These are phyloP conservation scores for Penicillium expansum DNA, from an alignment of 2,329 filamentous ascomycete genomes.

Conservation along the genomic window DNA sequence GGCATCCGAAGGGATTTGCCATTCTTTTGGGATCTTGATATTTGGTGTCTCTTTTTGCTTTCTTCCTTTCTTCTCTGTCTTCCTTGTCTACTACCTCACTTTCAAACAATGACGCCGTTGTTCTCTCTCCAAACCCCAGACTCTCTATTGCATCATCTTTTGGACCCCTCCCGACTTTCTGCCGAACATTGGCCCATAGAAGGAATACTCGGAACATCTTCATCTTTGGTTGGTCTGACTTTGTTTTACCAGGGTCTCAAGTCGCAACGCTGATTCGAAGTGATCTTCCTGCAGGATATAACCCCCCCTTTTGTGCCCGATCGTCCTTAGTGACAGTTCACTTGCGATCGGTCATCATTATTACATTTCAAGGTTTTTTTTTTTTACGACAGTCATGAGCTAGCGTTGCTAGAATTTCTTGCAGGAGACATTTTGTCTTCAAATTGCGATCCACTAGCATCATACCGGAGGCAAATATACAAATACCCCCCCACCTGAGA, in stretches of 20 bases:
- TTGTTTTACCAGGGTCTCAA: background rate
- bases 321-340: constrained; percentile 13
- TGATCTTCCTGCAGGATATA: background rate
- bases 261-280: constrained; percentile 5
- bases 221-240: constrained; percentile 12
- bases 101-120: constrained; percentile 38
- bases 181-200: constrained; percentile 13
- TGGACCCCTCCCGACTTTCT: constrained; percentile 22
- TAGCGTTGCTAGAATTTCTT: background rate
- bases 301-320: constrained; percentile 13
- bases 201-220: constrained; percentile 9
- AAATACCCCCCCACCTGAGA: background rate
- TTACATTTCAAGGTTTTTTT: background rate
- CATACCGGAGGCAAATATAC: background rate
- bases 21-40: background rate
- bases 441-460: background rate
- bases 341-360: background rate
- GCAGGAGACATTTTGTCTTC: constrained; percentile 2
- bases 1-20: constrained; percentile 17
- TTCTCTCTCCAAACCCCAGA: constrained; percentile 25
- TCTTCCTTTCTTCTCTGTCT: constrained; percentile 1
- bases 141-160: constrained; percentile 28
- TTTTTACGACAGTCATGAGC: background rate
- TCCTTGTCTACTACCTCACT: constrained; percentile 1
- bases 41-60: background rate